Evolutionary conservation across 2,329 filamentous ascomycete genomes (phyloP).

Genomic region (Iodosphaeria phyllophila): DNA sequence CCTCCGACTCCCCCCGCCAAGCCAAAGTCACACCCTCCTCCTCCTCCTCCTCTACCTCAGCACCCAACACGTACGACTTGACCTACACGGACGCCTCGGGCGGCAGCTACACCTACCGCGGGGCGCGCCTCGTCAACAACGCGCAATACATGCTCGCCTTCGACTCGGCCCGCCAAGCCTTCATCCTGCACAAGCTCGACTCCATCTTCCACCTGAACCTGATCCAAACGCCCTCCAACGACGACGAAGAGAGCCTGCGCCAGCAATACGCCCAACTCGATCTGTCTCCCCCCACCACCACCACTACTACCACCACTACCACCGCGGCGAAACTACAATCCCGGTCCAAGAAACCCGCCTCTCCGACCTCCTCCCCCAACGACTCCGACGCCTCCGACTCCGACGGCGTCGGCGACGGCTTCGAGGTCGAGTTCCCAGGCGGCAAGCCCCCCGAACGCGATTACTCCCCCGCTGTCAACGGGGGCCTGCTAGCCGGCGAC

Average conservation of each 20-base stretch:
- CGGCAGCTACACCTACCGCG: constrained; percentile 40
- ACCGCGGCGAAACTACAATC: constrained; percentile 1
- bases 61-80: constrained; percentile 32
- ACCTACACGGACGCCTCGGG: constrained; percentile 33
- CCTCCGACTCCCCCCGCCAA: constrained; percentile 35
- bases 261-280: constrained; percentile 50
- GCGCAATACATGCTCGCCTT: constrained; percentile 54
- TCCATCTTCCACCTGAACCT: constrained; percentile 82
- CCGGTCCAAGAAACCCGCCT: no score
- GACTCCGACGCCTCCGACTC: no score
- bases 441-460: not conserved
- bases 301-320: not conserved
- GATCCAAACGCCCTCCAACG: constrained; percentile 45
- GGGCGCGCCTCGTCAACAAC: constrained; percentile 34
- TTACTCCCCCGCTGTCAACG: no score
- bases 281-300: constrained; percentile 8
- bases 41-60: no score
- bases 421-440: no score
- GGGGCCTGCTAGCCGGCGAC: no score
- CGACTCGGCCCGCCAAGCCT: constrained; percentile 53
- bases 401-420: no score
- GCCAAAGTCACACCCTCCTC: no score
- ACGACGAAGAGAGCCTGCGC: constrained; percentile 42
- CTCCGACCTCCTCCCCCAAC: no score
- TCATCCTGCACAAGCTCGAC: constrained; percentile 66